Base-by-base conservation (phyloP, 2,329 filamentous ascomycete genomes). In the Neospermospora avenae region DNA sequence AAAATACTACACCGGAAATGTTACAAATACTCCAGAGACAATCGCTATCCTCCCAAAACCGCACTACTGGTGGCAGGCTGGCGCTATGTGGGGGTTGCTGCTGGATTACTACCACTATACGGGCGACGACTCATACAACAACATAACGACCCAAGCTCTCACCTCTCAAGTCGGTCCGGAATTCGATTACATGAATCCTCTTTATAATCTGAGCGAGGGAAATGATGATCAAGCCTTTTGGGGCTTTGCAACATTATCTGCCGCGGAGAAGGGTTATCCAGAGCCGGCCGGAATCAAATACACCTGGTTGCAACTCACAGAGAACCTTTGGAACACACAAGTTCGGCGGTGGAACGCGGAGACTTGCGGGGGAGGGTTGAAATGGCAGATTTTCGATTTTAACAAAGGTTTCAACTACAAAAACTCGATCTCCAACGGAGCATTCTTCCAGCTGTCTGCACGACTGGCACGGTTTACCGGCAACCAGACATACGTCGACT, bases 351-450 rank as follows among this genome's bases (percentile, higher is more conserved):
- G 91, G 91, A 86, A 93, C 71, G 80, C 76, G 0, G 76, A 78
- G 0, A 74, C 77, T 41, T 96, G 91, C 69, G 80, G 79, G 25
- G 91, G 91, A 62, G 91, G 91, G 4, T 76, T 95, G 49, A 80
- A 84, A 59, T 93, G 90, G 90, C 91, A 96, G 77, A 91, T 96
- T 66, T 93, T 87, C 72, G 76, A 81, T 1, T 84, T 82, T 68
- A 93, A 96, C 71, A 85, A 85, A 63, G 91, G 91, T 14, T 87
- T 92, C 72, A 81, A 85, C 69, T 95, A 96, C 81, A 95, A 93
- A 75, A 93, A 93, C 76, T 82, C 86, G 16, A 84, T 93, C 67
- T 87, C 86, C 63, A 95, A 95, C 73, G 90, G 89, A 44, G 87
- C 86, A n/a, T 85, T 95, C 71, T 93, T 96, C 74, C 88, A 93